Evolutionary conservation across 768 basidiomycete species (phyloP), one percentile per base, ranked within the genome.

Genomic region (Pulveroboletus sp.): DNA sequence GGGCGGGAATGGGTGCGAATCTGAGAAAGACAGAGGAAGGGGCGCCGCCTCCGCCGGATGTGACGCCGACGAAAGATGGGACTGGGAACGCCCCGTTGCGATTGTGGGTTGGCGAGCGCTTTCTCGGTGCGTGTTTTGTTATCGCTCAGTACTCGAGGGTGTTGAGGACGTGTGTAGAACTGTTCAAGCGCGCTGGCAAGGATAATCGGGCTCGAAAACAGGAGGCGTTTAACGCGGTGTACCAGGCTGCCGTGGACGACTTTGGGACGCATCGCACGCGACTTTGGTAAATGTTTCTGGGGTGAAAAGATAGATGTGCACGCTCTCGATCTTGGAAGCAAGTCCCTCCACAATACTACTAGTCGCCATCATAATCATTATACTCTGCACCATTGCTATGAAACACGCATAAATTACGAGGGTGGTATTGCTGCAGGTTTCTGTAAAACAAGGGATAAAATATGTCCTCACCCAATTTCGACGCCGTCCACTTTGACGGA

Each of bases 51-150:
- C 32, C 1, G 32, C 37, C 11, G 52, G 50, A n/a, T n/a, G n/a
- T n/a, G 36, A 36, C 44, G 9, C 55, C 53, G 19, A 59, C 37
- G 13, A 58, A 55, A 11, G 70, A 74, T 41, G 60, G 61, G 3
- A 58, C 80, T 17, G 87, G 86, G 5, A 87, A 87, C 48, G 84
- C 77, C 4, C 77, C 78, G 31, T 61, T 88, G 59, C 70, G 86
- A 19, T 59, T 87, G 41, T 89, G 88, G 88, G 79, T 84, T 11
- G 86, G 86, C 6, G 81, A 89, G 58, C 72, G 85, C 37, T 77
- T 79, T 53, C 67, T 82, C 40, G 86, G 86, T 87, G 37, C 40
- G 72, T 41, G 8, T 16, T 45, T 10, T 6, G 8, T 43, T 29
- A 11, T 21, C 6, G 17, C 40, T 42, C 36, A 21, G 6, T 6